Conservation (phyloP, 371 early-diverging fungal genomes). For the Syncephalastrum racemosum region DNA sequence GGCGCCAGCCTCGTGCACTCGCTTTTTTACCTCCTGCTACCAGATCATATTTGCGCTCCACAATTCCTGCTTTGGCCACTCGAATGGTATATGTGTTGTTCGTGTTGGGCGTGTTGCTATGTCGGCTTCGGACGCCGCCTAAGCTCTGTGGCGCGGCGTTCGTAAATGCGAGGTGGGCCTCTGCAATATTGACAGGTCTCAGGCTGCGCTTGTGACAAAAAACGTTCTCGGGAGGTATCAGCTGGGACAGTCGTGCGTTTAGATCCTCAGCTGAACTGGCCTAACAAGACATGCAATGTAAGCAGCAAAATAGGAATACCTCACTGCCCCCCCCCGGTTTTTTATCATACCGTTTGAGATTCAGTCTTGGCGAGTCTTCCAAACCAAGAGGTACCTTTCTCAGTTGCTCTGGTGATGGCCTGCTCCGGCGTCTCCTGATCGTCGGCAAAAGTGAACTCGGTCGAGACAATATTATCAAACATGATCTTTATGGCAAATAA, state of each 20-base stretch:
- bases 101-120: slow-evolving; percentile 11
- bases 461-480: slow-evolving; percentile 73
- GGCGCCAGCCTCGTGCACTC: slow-evolving; percentile 72
- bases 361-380: slow-evolving; percentile 27
- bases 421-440: slow-evolving; percentile 29
- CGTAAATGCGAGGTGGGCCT: slow-evolving; percentile 36
- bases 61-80: slow-evolving; percentile 68
- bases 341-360: slow-evolving; percentile 2
- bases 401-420: slow-evolving; percentile 8
- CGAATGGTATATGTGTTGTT: slow-evolving; percentile 56
- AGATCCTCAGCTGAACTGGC: slow-evolving; percentile 25
- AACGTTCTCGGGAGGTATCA: slow-evolving; percentile 43
- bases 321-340: not conserved
- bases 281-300: slow-evolving; percentile 3
- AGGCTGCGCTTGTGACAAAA: slow-evolving; percentile 35
- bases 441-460: slow-evolving; percentile 57
- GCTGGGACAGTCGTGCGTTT: slow-evolving; percentile 31
- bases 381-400: slow-evolving; percentile 37
- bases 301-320: not conserved
- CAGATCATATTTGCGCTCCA: slow-evolving; percentile 73
- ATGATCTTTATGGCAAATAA: slow-evolving; percentile 52
- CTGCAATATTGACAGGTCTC: slow-evolving; percentile 30
- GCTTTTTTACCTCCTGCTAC: slow-evolving; percentile 68
- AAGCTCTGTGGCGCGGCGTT: slow-evolving; percentile 39
- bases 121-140: slow-evolving; percentile 43